Conservation (phyloP, 345 rosid species). For the Aquilaria yunnanensis region DNA sequence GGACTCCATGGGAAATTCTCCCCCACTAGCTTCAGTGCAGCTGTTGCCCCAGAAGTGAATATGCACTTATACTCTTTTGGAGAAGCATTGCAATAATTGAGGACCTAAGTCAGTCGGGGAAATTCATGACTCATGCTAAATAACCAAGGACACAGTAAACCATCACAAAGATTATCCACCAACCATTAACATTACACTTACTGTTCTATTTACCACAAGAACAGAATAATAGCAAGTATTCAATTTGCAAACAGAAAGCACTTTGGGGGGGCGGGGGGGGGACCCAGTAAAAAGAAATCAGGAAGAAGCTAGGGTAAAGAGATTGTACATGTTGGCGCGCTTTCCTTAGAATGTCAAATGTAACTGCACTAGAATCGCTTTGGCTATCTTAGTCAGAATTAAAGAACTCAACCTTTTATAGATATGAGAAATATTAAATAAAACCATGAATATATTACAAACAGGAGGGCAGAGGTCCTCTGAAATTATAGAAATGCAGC, state of each 20-base stretch:
- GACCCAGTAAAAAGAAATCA: not conserved
- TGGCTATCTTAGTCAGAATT: slow-evolving; percentile 62
- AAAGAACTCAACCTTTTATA: slow-evolving; percentile 20
- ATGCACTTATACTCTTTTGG: slow-evolving; percentile 74
- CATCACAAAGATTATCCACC: not conserved
- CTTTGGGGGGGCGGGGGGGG: not conserved
- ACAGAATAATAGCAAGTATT: not conserved
- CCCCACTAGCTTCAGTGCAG: slow-evolving; percentile 85
- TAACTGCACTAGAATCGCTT: slow-evolving; percentile 63
- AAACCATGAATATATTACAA: not conserved
- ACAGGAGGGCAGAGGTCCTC: not conserved
- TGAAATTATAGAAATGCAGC: too few relatives aligned
- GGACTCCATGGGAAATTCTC: slow-evolving; percentile 91
- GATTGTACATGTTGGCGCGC: slow-evolving; percentile 74
- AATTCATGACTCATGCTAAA: not conserved
- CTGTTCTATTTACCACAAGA: not conserved
- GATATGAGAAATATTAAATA: not conserved
- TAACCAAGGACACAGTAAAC: not conserved
- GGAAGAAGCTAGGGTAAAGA: slow-evolving; percentile 4
- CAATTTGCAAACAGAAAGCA: not conserved
- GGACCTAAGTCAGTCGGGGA: slow-evolving; percentile 44
- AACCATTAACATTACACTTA: not conserved
- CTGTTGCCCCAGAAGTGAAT: slow-evolving; percentile 96
- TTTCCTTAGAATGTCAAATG: slow-evolving; percentile 53
- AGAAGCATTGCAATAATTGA: slow-evolving; percentile 83